Conservation (phyloP, 495 filamentous ascomycete species). For the Tuber melanosporum region DNA sequence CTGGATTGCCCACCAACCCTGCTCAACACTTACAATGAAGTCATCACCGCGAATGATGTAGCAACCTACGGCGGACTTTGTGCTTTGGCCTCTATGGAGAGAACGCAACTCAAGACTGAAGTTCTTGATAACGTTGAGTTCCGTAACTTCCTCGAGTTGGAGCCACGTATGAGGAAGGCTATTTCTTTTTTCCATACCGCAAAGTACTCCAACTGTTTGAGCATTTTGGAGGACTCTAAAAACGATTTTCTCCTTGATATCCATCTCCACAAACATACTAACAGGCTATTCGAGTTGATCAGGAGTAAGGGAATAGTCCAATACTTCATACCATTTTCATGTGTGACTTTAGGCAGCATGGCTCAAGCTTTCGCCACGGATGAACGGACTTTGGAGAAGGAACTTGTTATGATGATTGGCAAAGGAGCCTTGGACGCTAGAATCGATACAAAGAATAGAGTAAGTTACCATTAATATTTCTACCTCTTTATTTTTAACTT, state of each 20-base stretch:
- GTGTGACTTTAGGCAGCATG: slow-evolving; percentile 64
- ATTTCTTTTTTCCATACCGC: slow-evolving; percentile 79
- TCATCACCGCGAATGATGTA: slow-evolving; percentile 77
- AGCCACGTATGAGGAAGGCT: slow-evolving; percentile 88
- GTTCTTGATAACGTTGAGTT: slow-evolving; percentile 77
- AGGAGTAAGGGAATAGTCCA: slow-evolving; percentile 87
- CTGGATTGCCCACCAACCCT: slow-evolving; percentile 52
- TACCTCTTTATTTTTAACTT: neutral
- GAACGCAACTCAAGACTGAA: slow-evolving; percentile 61
- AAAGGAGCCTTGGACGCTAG: slow-evolving; percentile 64
- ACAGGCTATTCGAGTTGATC: slow-evolving; percentile 62
- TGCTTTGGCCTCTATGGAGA: slow-evolving; percentile 82
- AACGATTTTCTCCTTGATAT: slow-evolving; percentile 85
- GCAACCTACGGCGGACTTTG: slow-evolving; percentile 88
- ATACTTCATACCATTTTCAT: slow-evolving; percentile 75
- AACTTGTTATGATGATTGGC: slow-evolving; percentile 67
- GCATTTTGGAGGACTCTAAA: slow-evolving; percentile 71
- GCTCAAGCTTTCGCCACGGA: slow-evolving; percentile 51
- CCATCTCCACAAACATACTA: slow-evolving; percentile 70
- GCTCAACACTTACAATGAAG: slow-evolving; percentile 58
- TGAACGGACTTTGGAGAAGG: slow-evolving; percentile 47
- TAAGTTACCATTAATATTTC: slow-evolving; percentile 42
- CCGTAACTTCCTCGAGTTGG: slow-evolving; percentile 80
- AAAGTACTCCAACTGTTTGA: slow-evolving; percentile 76
- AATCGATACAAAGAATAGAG: slow-evolving; percentile 73